These are phyloP conservation scores for Lasiosphaeria hispida DNA, from an alignment of 495 filamentous ascomycete genomes.

Conservation along the genomic window DNA sequence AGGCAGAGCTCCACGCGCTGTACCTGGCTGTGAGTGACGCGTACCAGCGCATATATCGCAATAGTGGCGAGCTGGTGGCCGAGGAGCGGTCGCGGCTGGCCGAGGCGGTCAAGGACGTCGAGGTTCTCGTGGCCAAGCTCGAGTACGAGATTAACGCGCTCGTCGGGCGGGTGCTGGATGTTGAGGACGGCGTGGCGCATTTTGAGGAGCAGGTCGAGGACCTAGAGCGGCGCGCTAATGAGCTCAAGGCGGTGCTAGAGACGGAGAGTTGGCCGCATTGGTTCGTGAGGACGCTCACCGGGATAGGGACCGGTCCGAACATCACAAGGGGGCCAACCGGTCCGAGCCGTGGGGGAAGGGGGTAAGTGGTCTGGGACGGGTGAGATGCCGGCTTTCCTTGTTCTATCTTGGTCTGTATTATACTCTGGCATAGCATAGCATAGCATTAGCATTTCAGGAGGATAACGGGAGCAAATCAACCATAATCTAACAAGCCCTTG, in stretches of 20 bases:
- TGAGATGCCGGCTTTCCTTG: background rate
- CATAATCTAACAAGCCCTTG: background rate
- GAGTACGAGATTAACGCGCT: constrained; percentile 90
- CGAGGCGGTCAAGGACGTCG: constrained; percentile 78
- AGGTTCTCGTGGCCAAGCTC: constrained; percentile 78
- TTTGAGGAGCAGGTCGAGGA: constrained; percentile 78
- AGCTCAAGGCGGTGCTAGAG: constrained; percentile 63
- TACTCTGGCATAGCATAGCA: background rate
- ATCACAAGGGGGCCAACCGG: constrained; percentile 37
- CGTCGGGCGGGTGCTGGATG: constrained; percentile 78
- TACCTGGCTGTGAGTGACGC: constrained; percentile 66
- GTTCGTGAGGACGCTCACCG: constrained; percentile 56
- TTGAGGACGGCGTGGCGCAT: constrained; percentile 77
- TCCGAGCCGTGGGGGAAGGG: background rate
- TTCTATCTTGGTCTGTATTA: background rate
- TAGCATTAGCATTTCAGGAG: background rate
- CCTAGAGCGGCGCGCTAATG: constrained; percentile 70
- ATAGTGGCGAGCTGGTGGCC: constrained; percentile 62
- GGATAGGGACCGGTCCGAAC: constrained; percentile 57
- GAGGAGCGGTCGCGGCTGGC: constrained; percentile 64
- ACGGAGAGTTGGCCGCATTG: constrained; percentile 62
- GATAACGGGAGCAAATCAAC: background rate
- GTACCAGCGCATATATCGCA: constrained; percentile 62
- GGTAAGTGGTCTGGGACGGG: no score
- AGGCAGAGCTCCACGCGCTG: constrained; percentile 62